Percentiles rank a stretch among this genome's conserved stretches.
These are phyloP conservation scores for Tuber magnatum DNA, from an alignment of 495 filamentous ascomycete genomes.

Conservation along the genomic window DNA sequence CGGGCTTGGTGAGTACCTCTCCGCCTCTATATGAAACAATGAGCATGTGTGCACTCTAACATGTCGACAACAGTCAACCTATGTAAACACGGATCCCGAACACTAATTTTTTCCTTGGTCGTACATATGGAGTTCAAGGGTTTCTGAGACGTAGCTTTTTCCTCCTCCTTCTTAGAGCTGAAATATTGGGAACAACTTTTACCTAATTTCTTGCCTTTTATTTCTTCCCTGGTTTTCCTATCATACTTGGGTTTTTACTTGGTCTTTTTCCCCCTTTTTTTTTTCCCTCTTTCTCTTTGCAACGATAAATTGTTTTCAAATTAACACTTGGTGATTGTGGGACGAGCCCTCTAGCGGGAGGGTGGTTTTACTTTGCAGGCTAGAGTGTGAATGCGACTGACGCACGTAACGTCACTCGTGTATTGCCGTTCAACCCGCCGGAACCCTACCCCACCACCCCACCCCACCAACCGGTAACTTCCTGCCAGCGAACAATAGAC, in stretches of 20 bases:
- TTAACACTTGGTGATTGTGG: neutral
- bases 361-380: neutral
- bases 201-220: neutral
- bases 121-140: neutral
- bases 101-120: neutral
- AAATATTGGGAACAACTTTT: neutral
- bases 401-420: neutral
- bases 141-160: neutral
- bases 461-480: neutral
- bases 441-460: neutral
- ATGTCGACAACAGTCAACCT: neutral
- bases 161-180: neutral
- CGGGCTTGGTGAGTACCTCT: conserved; percentile 45
- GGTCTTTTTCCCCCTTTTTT: neutral
- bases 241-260: neutral
- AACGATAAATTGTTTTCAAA: neutral
- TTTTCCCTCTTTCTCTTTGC: too few relatives aligned
- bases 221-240: neutral
- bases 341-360: neutral
- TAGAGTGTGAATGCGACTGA: neutral
- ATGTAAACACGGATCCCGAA: neutral
- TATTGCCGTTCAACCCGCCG: neutral
- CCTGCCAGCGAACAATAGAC: neutral
- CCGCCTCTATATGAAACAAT: neutral
- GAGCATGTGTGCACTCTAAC: neutral